Conservation (phyloP, 371 early-diverging fungal species). For the Fennellomyces sp. region DNA sequence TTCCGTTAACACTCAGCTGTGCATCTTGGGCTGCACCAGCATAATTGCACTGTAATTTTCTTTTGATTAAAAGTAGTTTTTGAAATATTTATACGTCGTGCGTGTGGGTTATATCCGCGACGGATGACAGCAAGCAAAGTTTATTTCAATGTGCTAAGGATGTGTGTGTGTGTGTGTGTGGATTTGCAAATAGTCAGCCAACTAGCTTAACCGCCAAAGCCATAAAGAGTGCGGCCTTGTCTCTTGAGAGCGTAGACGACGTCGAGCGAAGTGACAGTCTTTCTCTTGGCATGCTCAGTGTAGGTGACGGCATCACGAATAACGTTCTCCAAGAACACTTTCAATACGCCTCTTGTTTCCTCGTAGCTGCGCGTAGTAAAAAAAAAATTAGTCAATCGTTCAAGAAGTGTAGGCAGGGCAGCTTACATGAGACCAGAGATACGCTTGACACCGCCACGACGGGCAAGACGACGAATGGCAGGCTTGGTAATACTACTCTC, state of each 20-base stretch:
- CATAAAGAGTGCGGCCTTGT: slow-evolving; percentile 92
- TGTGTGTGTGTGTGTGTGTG: background rate
- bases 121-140: too few relatives aligned
- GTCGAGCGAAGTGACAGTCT: slow-evolving; percentile 93
- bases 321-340: slow-evolving; percentile 98
- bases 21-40: too few relatives aligned
- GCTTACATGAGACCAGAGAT: slow-evolving; percentile 94
- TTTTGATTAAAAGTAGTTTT: background rate
- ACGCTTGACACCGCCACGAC: slow-evolving; percentile 99
- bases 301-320: slow-evolving; percentile 99
- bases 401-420: too few relatives aligned
- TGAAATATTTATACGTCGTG: background rate
- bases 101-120: background rate
- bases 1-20: too few relatives aligned
- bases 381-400: slow-evolving; percentile 96
- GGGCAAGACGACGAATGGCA: slow-evolving; percentile 99
- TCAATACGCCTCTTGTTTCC: slow-evolving; percentile 97
- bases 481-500: slow-evolving; percentile 99
- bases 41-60: background rate
- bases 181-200: background rate
- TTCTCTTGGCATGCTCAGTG: slow-evolving; percentile 99
- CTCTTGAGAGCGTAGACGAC: slow-evolving; percentile 98
- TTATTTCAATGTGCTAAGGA: background rate
- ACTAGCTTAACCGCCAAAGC: slow-evolving; percentile 34
- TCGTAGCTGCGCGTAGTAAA: slow-evolving; percentile 99